Evolutionary conservation across 2,329 filamentous ascomycete species (phyloP), one percentile per base, ranked within the genome.

Genomic region (Xylaria sp.): DNA sequence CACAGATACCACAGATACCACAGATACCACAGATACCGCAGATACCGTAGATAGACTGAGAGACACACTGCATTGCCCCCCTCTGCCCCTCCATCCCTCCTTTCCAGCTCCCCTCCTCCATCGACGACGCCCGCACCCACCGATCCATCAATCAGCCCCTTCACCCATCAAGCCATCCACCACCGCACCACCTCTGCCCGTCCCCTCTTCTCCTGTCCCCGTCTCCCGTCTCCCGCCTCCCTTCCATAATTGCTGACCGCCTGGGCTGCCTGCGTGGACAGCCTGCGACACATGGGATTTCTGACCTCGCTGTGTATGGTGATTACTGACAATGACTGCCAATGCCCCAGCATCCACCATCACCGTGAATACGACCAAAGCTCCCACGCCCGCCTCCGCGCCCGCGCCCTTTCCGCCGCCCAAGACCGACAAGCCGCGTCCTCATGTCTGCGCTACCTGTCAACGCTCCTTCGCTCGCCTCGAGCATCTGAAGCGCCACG

Each of bases 371-470:
- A 76, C 75, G 58, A 70, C 69, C 58, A 71, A 70, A 61, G 66
- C 67, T 59, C 75, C 76, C 38, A 69, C 74, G 55, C 67, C 71
- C 33, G 61, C 69, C 17, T 60, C 72, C 58, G 65, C 72, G 49
- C 65, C 71, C 65, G 71, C 71, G 39, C 73, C 73, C 51, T 92
- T 92, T 71, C 92, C 92, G 73, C 92, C 92, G 45, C 92, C 95
- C 56, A 99, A 98, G 83, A 97, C 94, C 70, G 96, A 99, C 81
- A 99, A 98, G 83, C 96, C 96, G 63, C 89, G 95, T 71, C 96
- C 96, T 71, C 96, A 99, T 81, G 90, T 97, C 67, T 99, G 96
- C 83, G 89, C 85, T 45, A 98, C 94, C 54, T 99, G 96, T 80
- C 88, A 90, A 75, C 90, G 96, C 71, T 97, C 93, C 36, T 99